Conservation (phyloP, 805 yeast species). For the Suhomyces pyralidae region DNA sequence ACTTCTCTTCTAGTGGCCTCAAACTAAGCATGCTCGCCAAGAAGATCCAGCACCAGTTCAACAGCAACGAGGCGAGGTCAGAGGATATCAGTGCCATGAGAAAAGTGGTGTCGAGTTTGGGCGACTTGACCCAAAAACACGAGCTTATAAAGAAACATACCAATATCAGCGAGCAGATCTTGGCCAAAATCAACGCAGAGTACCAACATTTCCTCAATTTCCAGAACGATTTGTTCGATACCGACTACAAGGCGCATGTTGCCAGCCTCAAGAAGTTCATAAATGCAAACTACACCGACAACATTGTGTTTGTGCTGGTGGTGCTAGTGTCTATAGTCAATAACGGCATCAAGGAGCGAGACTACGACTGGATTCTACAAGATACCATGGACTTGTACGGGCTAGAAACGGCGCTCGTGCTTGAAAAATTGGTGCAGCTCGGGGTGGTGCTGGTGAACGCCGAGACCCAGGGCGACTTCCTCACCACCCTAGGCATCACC, state of each 20-base stretch:
- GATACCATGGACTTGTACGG: slow-evolving; percentile 69
- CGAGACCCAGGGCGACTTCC: slow-evolving; percentile 2
- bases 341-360: slow-evolving; percentile 67
- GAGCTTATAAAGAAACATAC: slow-evolving; percentile 72
- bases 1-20: slow-evolving; percentile 78
- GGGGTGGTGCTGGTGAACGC: slow-evolving; percentile 42
- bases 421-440: slow-evolving; percentile 48
- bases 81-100: slow-evolving; percentile 44
- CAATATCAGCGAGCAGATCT: slow-evolving; percentile 61
- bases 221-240: slow-evolving; percentile 65
- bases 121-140: slow-evolving; percentile 64
- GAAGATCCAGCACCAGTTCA: slow-evolving; percentile 65
- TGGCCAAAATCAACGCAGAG: slow-evolving; percentile 42
- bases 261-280: slow-evolving; percentile 37
- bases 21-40: slow-evolving; percentile 69
- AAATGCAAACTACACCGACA: slow-evolving; percentile 29
- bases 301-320: slow-evolving; percentile 50
- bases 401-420: slow-evolving; percentile 42
- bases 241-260: slow-evolving; percentile 34
- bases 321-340: slow-evolving; percentile 60
- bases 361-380: slow-evolving; percentile 51
- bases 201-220: slow-evolving; percentile 52
- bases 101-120: slow-evolving; percentile 66
- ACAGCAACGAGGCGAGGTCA: slow-evolving; percentile 42
- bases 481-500: slow-evolving; percentile 1